Base-by-base conservation (phyloP, 305 asterid species). In the Plantago lanceolata region DNA sequence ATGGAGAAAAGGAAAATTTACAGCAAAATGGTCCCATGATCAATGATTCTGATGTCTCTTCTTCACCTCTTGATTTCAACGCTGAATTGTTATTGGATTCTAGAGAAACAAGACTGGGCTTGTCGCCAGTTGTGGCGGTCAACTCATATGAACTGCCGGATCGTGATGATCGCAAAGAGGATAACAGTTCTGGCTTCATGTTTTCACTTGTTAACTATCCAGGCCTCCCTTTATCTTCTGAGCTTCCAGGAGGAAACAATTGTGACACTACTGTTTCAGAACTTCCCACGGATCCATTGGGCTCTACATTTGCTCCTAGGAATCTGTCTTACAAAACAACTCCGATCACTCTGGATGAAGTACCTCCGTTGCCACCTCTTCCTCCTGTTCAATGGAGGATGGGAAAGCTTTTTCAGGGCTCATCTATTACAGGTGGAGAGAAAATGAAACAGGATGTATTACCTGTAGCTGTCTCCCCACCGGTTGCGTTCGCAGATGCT, bases 361-460 rank as follows among this genome's bases (percentile, higher is more conserved):
- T 76, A 75, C 89, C 99, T 73, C 96, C 97, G 40, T 66, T 89
- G 85, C 99, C 99, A 53, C 99, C 98, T 72, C 97, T 93, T 66
- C 99, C 99, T 77, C 99, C 98, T 18, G 83, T 86, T 69, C 95
- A 89, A 64, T 92, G 98, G 98, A 87, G 84, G 81, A 79, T 81
- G 75, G 92, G 91, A 19, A 89, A 79, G 73, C 71, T 76, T 72
- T 85, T 73, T 71, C 76, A 72, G 69, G 71, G 77, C 66, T 69
- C 65, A 17, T 71, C 81, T 59, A 72, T 73, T 66, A 66, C 61
- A 28, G 84, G 74, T 68, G 71, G 64, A 59, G 83, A 76, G 73
- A 64, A 37, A 55, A 64, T 28, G 64, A 73, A 61, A 68, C 69
- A 65, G 15, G 66, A 62, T 47, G 53, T 74, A 35, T 63, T 64